Conservation (phyloP, 106 monocot species). For the Dendrobium nobile region DNA sequence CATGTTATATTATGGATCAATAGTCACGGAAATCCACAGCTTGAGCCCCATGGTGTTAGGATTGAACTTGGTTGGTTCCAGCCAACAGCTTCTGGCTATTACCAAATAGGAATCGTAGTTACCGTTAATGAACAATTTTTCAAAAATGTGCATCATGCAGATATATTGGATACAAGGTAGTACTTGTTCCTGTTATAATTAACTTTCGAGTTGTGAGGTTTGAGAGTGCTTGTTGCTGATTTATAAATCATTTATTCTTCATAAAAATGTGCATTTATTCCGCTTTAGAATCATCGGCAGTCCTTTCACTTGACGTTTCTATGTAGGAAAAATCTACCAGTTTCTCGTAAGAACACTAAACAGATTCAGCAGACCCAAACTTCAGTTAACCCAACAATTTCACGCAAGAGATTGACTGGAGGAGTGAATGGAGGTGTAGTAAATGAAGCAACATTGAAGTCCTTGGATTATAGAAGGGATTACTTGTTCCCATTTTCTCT, state of each 20-base stretch:
- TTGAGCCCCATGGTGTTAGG: slow-evolving; percentile 53
- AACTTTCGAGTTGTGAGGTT: not conserved
- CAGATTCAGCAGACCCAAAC: slow-evolving; percentile 44
- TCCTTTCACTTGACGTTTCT: not conserved
- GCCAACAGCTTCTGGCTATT: slow-evolving; percentile 88
- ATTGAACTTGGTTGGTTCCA: slow-evolving; percentile 90
- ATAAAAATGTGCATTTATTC: not conserved
- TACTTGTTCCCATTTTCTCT: slow-evolving; percentile 77
- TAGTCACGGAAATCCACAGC: slow-evolving; percentile 74
- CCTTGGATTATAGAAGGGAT: slow-evolving; percentile 55
- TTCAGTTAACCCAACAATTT: slow-evolving; percentile 26
- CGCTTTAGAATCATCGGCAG: not conserved
- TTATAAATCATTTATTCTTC: not conserved
- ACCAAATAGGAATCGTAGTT: slow-evolving; percentile 74
- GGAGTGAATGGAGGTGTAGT: slow-evolving; percentile 80
- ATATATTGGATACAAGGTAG: slow-evolving; percentile 50
- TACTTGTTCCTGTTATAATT: not conserved
- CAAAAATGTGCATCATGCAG: slow-evolving; percentile 27
- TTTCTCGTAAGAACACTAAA: slow-evolving; percentile 18
- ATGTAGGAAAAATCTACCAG: slow-evolving; percentile 38
- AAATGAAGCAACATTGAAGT: slow-evolving; percentile 57
- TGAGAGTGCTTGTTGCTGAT: not conserved
- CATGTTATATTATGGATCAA: slow-evolving; percentile 65
- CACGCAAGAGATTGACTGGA: slow-evolving; percentile 69
- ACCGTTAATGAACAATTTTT: slow-evolving; percentile 36